Evolutionary conservation across 2,329 filamentous ascomycete species (phyloP).

Genomic region (Cladosporium sphaerospermum): DNA sequence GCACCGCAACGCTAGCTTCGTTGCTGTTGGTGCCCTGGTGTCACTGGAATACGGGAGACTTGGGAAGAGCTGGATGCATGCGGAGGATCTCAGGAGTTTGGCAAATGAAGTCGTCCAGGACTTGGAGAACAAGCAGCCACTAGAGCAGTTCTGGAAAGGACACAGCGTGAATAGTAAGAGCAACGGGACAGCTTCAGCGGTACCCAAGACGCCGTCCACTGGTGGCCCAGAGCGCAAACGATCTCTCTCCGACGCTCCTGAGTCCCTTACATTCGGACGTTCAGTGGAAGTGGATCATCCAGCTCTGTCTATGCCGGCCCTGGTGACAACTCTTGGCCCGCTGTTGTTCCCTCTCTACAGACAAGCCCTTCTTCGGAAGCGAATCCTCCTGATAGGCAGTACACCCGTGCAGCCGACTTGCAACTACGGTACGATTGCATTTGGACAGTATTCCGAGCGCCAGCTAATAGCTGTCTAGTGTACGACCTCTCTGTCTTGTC

Average conservation of each 20-base stretch:
- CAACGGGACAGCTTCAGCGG: background rate
- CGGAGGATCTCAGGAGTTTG: slow-evolving; percentile 66
- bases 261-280: slow-evolving; percentile 55
- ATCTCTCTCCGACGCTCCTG: slow-evolving; percentile 47
- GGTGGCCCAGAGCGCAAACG: slow-evolving; percentile 19
- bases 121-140: slow-evolving; percentile 52
- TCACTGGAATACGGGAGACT: slow-evolving; percentile 78
- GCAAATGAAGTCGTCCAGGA: slow-evolving; percentile 63
- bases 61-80: slow-evolving; percentile 85
- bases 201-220: background rate
- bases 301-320: slow-evolving; percentile 69
- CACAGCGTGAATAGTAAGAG: slow-evolving; percentile 17
- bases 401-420: slow-evolving; percentile 80
- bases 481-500: slow-evolving; percentile 92
- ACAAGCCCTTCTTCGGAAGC: slow-evolving; percentile 76
- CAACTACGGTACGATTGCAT: slow-evolving; percentile 15
- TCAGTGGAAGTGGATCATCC: slow-evolving; percentile 74
- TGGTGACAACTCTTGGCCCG: slow-evolving; percentile 81
- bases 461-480: slow-evolving; percentile 49
- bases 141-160: slow-evolving; percentile 77
- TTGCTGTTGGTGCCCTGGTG: slow-evolving; percentile 84
- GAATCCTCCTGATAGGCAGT: slow-evolving; percentile 79
- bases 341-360: slow-evolving; percentile 87
- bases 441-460: background rate
- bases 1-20: slow-evolving; percentile 82